These are phyloP conservation scores for Annulohypoxylon moriforme DNA, from an alignment of 495 filamentous ascomycete species.

Conservation along the genomic window DNA sequence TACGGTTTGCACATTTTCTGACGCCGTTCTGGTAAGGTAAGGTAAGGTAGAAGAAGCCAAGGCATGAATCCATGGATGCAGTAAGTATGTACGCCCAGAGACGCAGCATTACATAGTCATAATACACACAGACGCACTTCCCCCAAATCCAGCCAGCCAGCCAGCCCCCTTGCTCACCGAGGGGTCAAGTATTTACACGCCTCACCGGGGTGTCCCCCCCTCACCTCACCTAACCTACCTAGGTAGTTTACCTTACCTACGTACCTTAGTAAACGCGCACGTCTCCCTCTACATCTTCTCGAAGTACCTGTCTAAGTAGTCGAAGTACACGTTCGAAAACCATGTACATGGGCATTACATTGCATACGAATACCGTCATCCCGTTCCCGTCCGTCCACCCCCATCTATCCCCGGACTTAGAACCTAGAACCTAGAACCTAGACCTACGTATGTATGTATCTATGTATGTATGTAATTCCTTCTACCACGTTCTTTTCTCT, in stretches of 20 bases:
- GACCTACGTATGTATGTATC: too few relatives aligned
- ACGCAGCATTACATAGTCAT: background rate
- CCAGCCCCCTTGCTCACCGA: background rate
- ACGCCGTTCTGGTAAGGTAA: too few relatives aligned
- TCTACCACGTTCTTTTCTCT: background rate
- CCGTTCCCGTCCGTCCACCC: too few relatives aligned
- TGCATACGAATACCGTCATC: background rate
- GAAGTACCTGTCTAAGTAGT: background rate
- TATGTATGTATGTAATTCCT: background rate
- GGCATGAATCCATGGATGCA: background rate
- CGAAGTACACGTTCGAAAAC: background rate
- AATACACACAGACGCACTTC: too few relatives aligned
- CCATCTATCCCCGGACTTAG: too few relatives aligned
- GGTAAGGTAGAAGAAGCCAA: background rate
- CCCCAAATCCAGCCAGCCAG: background rate
- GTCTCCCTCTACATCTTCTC: background rate
- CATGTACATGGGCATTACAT: background rate
- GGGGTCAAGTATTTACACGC: background rate
- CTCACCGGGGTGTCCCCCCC: background rate
- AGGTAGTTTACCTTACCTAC: background rate
- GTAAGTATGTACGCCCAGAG: background rate
- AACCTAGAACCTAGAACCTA: too few relatives aligned
- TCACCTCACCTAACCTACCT: background rate
- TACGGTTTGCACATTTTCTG: too few relatives aligned
- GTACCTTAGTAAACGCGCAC: background rate